phyloP scores from a whole-genome alignment of 2,329 filamentous ascomycete species.

The Samsoniella hepiali region DNA sequence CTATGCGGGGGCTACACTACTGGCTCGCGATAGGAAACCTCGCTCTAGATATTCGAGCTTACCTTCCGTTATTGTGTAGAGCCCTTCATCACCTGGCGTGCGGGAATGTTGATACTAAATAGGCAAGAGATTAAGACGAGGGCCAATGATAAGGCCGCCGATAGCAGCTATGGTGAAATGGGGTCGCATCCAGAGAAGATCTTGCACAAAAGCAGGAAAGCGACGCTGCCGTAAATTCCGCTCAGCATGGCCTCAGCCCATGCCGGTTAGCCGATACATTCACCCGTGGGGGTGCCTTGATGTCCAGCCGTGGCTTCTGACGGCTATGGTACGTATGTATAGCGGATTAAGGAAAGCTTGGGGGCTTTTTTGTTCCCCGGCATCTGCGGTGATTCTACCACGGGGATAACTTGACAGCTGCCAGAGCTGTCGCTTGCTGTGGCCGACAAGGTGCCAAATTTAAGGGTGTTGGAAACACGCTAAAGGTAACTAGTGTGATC shows the following conservation, averaged over 20 bases:
- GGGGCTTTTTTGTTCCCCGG: neutral
- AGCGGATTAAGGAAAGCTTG: neutral
- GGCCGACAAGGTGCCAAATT: neutral
- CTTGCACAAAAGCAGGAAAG: neutral
- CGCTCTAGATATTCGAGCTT: neutral
- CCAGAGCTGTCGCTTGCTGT: neutral
- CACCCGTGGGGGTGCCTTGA: neutral
- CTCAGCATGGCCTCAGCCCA: neutral
- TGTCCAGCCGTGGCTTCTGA: neutral
- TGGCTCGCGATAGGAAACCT: neutral
- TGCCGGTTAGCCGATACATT: constrained; percentile 8
- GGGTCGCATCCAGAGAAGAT: neutral
- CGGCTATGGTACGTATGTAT: neutral
- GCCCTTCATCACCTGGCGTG: neutral
- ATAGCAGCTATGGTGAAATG: neutral
- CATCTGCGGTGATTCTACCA: neutral
- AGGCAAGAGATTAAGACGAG: constrained; percentile 11
- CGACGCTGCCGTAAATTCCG: neutral
- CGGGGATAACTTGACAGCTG: neutral
- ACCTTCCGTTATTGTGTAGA: neutral
- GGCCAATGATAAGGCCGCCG: neutral
- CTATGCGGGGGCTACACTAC: neutral
- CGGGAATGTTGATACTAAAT: neutral
- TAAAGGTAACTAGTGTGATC: neutral
- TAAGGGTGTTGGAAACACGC: neutral